Conservation (phyloP, 768 basidiomycete genomes). For the Tricholoma matsutake region DNA sequence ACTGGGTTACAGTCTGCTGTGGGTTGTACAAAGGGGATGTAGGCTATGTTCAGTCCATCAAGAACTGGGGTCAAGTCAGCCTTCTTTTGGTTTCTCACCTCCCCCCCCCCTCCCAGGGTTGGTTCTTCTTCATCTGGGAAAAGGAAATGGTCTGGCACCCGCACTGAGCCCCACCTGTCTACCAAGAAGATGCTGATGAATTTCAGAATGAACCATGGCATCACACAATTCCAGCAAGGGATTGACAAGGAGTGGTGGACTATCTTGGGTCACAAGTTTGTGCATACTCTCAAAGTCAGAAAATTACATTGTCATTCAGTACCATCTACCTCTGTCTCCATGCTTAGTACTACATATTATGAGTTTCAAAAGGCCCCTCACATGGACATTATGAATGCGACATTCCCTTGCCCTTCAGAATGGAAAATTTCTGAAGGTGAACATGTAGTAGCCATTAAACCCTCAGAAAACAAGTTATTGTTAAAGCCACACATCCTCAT, state of each 20-base stretch:
- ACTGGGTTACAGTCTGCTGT: neutral
- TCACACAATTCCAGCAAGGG: neutral
- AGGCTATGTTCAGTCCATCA: too few relatives aligned
- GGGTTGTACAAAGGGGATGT: neutral
- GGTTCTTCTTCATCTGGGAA: neutral
- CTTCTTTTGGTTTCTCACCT: too few relatives aligned
- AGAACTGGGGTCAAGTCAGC: too few relatives aligned
- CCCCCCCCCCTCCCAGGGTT: neutral
- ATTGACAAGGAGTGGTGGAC: neutral
- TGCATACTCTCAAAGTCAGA: neutral
- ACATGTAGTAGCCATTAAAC: too few relatives aligned
- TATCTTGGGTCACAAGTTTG: neutral
- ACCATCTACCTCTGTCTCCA: too few relatives aligned
- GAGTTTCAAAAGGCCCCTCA: neutral
- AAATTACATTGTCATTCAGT: neutral
- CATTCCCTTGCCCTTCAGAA: too few relatives aligned
- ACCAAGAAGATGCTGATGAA: neutral
- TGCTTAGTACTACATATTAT: too few relatives aligned
- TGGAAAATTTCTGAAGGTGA: too few relatives aligned
- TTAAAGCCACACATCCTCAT: neutral
- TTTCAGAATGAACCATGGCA: neutral
- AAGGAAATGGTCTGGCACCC: neutral
- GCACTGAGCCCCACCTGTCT: too few relatives aligned
- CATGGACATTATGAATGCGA: neutral
- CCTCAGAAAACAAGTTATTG: neutral